Evolutionary conservation across 352 stramenopile species (phyloP).

Genomic region (Lagenidium sp.): DNA sequence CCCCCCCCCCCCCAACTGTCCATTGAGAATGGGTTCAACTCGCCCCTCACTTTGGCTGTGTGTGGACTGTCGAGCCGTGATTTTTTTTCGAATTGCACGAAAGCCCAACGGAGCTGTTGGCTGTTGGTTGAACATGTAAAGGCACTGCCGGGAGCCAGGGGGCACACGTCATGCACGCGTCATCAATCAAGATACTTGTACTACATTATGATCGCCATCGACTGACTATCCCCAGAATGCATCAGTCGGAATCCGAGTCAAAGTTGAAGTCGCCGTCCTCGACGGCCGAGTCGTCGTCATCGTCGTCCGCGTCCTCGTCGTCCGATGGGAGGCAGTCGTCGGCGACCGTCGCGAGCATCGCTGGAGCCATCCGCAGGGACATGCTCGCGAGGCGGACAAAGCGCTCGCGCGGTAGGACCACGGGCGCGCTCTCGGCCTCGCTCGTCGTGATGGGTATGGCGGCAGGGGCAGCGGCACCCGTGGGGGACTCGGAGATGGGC

Average conservation of each 20-base stretch:
- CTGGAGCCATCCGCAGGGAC: slow-evolving; percentile 5
- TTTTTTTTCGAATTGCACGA: too few relatives aligned
- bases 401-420: too few relatives aligned
- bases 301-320: slow-evolving; percentile 9
- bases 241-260: slow-evolving; percentile 12
- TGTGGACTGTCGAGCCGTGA: too few relatives aligned
- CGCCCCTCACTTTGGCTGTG: too few relatives aligned
- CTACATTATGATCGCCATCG: too few relatives aligned
- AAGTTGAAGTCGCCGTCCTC: slow-evolving; percentile 10
- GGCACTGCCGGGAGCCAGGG: too few relatives aligned
- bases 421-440: background rate
- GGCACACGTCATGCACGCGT: too few relatives aligned
- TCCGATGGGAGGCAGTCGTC: slow-evolving; percentile 14
- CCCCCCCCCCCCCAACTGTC: too few relatives aligned
- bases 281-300: slow-evolving; percentile 4
- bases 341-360: slow-evolving; percentile 7
- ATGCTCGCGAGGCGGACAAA: slow-evolving; percentile 8
- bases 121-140: too few relatives aligned
- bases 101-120: too few relatives aligned
- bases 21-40: too few relatives aligned
- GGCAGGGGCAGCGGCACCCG: background rate
- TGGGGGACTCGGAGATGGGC: background rate
- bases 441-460: background rate
- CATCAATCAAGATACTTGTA: too few relatives aligned
- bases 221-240: slow-evolving; percentile 4